phyloP scores from a whole-genome alignment of 2,329 filamentous ascomycete genomes.

The Colletotrichum falcatum region DNA sequence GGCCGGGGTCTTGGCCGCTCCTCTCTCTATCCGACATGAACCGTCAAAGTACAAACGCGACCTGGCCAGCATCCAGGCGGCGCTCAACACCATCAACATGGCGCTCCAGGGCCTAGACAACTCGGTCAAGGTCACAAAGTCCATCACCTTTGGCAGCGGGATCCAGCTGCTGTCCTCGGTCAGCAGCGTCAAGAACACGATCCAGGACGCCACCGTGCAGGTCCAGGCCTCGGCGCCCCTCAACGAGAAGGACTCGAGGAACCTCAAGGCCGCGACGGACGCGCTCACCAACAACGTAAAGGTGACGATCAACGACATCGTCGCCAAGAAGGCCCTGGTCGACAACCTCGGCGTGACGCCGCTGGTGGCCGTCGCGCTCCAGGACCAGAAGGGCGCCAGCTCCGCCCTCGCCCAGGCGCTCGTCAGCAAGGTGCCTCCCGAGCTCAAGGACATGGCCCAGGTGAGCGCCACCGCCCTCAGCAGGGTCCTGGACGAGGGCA shows the following conservation, averaged over 20 bases:
- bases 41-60: slow-evolving; percentile 19
- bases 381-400: slow-evolving; percentile 33
- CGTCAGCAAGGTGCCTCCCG: slow-evolving; percentile 29
- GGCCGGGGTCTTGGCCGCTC: slow-evolving; percentile 23
- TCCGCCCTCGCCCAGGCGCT: slow-evolving; percentile 31
- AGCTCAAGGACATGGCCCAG: slow-evolving; percentile 32
- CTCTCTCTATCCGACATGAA: slow-evolving; percentile 4
- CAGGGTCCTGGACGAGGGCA: slow-evolving; percentile 26
- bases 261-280: slow-evolving; percentile 34
- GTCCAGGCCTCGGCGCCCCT: slow-evolving; percentile 20
- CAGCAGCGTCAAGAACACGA: slow-evolving; percentile 10
- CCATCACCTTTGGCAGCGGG: slow-evolving; percentile 5
- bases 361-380: slow-evolving; percentile 35
- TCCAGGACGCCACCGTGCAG: slow-evolving; percentile 31
- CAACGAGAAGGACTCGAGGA: slow-evolving; percentile 10
- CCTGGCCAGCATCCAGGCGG: slow-evolving; percentile 24
- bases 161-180: slow-evolving; percentile 21
- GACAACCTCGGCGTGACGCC: slow-evolving; percentile 33
- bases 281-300: slow-evolving; percentile 38
- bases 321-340: slow-evolving; percentile 31
- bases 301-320: slow-evolving; percentile 35
- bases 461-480: slow-evolving; percentile 29
- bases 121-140: slow-evolving; percentile 20
- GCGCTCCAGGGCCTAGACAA: slow-evolving; percentile 33
- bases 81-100: slow-evolving; percentile 33